Evolutionary conservation across 495 filamentous ascomycete species (phyloP), one percentile per base, ranked within the genome.

Genomic region (Neurospora cerealis): DNA sequence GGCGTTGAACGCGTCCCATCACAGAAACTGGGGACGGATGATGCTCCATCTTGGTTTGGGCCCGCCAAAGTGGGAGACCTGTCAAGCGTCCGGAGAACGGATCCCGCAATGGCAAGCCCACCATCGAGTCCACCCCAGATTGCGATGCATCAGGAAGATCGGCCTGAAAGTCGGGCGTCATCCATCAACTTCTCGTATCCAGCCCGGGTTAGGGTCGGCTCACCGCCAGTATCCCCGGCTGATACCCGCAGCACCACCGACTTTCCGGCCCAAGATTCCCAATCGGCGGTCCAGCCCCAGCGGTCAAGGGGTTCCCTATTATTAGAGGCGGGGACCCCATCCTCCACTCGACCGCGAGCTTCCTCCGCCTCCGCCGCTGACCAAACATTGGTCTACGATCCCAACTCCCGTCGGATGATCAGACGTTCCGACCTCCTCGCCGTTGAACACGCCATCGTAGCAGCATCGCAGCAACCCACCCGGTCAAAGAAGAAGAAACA

Each of bases 171-270:
- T 78, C 85, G 88, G 76, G 88, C 84, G 17, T 85, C 83, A 54
- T 94, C 92, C 4, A 85, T 95, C 76, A 97, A 97, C 81, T 96
- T 96, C 77, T 97, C 94, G 8, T 93, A 94, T 46, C 94, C 94
- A 4, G 90, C 76, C 3, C 69, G 81, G 34, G 41, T 71, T 42
- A 79, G 77, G 36, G 73, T 79, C 36, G 77, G 80, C n/a, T 84
- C 84, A 10, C 79, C 80, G 39, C 81, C 84, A 4, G 75, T 72
- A 72, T 70, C 75, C 11, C 74, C 75, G 3, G 40, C 54, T 8
- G 77, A 78, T 11, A 37, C 32, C 24, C 69, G 62, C 34, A 39
- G 34, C 34, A 44, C 71, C 19, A 34, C 39, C 8, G 73, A 73
- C 19, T 41, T 69, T 46, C 54, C 73, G 40, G 13, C 70, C 19